Percentiles rank a stretch among this genome's conserved stretches.
phyloP scores from a whole-genome alignment of 768 basidiomycete species.

The Harrya chromipes region DNA sequence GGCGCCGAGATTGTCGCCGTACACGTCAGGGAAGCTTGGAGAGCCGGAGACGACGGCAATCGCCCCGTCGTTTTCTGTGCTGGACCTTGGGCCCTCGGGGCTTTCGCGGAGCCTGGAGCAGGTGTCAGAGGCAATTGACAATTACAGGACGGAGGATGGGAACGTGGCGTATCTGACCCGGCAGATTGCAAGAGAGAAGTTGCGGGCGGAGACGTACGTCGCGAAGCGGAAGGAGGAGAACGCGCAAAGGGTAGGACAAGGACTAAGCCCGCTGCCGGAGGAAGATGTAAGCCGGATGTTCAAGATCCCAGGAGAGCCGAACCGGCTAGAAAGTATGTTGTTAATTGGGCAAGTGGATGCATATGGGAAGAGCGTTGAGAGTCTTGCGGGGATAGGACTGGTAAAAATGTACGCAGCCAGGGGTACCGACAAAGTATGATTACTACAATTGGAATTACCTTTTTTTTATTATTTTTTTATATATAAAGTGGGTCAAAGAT shows the following conservation, averaged over 20 bases:
- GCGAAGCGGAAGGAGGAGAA: slow-evolving; percentile 91
- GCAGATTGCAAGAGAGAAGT: slow-evolving; percentile 84
- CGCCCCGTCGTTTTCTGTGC: slow-evolving; percentile 59
- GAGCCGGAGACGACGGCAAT: slow-evolving; percentile 40
- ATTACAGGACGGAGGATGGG: slow-evolving; percentile 86
- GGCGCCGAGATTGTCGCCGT: slow-evolving; percentile 37
- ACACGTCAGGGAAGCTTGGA: slow-evolving; percentile 39
- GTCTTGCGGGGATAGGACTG: slow-evolving; percentile 54
- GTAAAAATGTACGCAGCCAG: slow-evolving; percentile 85
- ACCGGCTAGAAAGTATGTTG: slow-evolving; percentile 82
- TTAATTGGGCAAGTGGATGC: slow-evolving; percentile 86
- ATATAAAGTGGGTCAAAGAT: no score
- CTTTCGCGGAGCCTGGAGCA: slow-evolving; percentile 78
- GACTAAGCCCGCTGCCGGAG: slow-evolving; percentile 81
- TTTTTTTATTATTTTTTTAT: neutral
- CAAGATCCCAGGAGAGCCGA: slow-evolving; percentile 87
- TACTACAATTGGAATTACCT: neutral
- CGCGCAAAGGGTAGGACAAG: slow-evolving; percentile 70
- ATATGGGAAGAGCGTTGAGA: slow-evolving; percentile 73
- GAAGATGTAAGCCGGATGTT: slow-evolving; percentile 82
- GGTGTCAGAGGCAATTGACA: slow-evolving; percentile 81
- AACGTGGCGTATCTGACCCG: slow-evolving; percentile 86
- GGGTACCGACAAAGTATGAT: slow-evolving; percentile 21
- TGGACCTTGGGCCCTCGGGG: slow-evolving; percentile 69
- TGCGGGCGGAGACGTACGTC: slow-evolving; percentile 73